phyloP scores from a whole-genome alignment of 2,329 filamentous ascomycete species.

The Fusarium udum region DNA sequence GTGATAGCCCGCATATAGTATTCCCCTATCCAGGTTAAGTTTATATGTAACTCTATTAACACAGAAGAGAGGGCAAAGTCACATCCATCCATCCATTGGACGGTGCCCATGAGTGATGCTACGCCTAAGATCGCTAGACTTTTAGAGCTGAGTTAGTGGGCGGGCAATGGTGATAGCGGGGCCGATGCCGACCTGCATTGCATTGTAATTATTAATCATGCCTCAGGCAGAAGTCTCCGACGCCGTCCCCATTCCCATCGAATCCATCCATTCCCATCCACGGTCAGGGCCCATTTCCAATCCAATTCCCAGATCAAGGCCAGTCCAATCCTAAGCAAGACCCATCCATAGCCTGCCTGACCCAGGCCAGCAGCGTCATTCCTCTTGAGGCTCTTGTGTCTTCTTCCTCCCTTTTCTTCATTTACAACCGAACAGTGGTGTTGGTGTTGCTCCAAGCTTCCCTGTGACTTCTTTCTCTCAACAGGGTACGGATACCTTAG shows the following conservation, averaged over 20 bases:
- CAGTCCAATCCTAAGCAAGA: constrained; percentile 29
- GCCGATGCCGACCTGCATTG: not conserved
- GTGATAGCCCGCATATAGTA: not conserved
- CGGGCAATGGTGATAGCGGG: constrained; percentile 1
- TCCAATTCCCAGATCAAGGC: constrained; percentile 36
- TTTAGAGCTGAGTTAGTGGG: not conserved
- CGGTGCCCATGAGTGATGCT: not conserved
- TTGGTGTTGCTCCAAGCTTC: not conserved
- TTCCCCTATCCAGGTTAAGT: not conserved
- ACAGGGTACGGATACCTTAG: not conserved
- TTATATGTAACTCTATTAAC: not conserved
- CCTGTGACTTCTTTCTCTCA: not conserved
- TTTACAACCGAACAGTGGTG: constrained; percentile 10
- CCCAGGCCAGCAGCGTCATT: constrained; percentile 35
- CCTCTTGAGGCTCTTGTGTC: constrained; percentile 18
- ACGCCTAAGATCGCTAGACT: not conserved
- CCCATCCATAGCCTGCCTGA: constrained; percentile 37
- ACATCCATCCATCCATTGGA: not conserved
- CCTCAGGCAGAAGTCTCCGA: constrained; percentile 32
- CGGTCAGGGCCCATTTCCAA: constrained; percentile 39
- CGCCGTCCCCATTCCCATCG: constrained; percentile 31
- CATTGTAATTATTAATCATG: constrained; percentile 9
- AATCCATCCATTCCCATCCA: not conserved
- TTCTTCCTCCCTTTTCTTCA: constrained; percentile 29
- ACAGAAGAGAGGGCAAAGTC: not conserved